A percentile compares a stretch with the other conserved stretches of the same genome.
These are phyloP conservation scores for Vitis hybrid DNA, from an alignment of 177 flowering plant species.

Conservation along the genomic window DNA sequence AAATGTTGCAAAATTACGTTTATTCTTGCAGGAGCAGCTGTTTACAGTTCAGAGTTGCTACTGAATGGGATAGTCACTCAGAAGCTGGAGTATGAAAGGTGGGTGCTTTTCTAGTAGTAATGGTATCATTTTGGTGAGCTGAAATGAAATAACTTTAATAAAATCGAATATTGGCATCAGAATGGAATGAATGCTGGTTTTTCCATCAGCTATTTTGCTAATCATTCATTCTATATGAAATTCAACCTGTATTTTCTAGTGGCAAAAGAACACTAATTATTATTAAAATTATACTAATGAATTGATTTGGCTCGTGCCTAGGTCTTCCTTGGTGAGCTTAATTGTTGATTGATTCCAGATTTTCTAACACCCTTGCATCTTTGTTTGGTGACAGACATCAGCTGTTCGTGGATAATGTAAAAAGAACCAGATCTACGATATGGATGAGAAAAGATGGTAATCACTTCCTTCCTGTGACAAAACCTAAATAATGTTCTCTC, in stretches of 20 bases:
- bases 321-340: too few species aligned
- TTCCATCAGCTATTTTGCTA: too few species aligned
- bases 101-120: constrained; percentile 7
- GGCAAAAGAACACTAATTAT: too few species aligned
- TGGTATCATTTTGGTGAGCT: too few species aligned
- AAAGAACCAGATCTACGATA: constrained; percentile 66
- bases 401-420: constrained; percentile 60
- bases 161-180: not conserved
- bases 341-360: not conserved
- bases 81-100: constrained; percentile 87
- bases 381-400: constrained; percentile 45
- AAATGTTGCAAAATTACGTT: not conserved
- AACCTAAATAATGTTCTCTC: constrained; percentile 23
- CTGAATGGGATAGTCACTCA: constrained; percentile 90
- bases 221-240: too few species aligned
- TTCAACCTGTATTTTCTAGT: too few species aligned
- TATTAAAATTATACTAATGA: too few species aligned
- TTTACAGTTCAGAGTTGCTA: constrained; percentile 83
- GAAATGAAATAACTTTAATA: too few species aligned
- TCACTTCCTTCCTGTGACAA: constrained; percentile 44
- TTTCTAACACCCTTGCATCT: constrained; percentile 9
- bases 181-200: too few species aligned
- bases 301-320: too few species aligned
- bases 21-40: constrained; percentile 60
- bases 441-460: constrained; percentile 57